Conservation (phyloP, 306 rosid species). For the Sicyos edulis region DNA sequence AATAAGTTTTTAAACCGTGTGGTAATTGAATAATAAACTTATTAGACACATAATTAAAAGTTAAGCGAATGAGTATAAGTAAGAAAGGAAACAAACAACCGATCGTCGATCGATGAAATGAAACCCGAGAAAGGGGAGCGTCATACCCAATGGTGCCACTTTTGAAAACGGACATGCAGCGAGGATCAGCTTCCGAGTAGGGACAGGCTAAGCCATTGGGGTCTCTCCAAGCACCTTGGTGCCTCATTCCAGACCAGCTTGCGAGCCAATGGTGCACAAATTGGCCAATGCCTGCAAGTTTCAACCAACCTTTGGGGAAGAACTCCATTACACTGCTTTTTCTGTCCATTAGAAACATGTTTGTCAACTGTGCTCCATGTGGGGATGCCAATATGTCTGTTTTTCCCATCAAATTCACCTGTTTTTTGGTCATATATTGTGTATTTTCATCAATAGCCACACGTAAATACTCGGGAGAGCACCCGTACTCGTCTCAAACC, state of each 20-base stretch:
- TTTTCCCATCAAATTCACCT: constrained; percentile 51
- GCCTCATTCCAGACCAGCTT: constrained; percentile 69
- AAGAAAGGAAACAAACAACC: too few relatives aligned
- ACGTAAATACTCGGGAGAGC: too few relatives aligned
- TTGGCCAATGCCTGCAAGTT: constrained; percentile 66
- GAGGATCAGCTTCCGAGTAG: constrained; percentile 36
- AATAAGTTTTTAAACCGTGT: too few relatives aligned
- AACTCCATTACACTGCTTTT: constrained; percentile 74
- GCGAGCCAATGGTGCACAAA: constrained; percentile 53
- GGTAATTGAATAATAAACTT: too few relatives aligned
- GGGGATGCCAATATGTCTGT: constrained; percentile 58
- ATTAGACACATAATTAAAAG: background rate
- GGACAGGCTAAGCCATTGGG: constrained; percentile 37
- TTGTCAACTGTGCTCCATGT: constrained; percentile 63
- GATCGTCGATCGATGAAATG: background rate
- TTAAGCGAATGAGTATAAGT: background rate
- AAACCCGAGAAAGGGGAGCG: background rate
- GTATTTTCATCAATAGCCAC: too few relatives aligned
- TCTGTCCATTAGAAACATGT: constrained; percentile 55
- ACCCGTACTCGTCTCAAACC: too few relatives aligned
- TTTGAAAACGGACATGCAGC: constrained; percentile 57
- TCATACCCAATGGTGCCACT: constrained; percentile 38
- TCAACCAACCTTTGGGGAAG: constrained; percentile 61
- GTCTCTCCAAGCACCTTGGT: constrained; percentile 60
- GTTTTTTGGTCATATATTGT: too few relatives aligned